phyloP scores from a whole-genome alignment of 768 basidiomycete genomes.

The Boletus sp. region DNA sequence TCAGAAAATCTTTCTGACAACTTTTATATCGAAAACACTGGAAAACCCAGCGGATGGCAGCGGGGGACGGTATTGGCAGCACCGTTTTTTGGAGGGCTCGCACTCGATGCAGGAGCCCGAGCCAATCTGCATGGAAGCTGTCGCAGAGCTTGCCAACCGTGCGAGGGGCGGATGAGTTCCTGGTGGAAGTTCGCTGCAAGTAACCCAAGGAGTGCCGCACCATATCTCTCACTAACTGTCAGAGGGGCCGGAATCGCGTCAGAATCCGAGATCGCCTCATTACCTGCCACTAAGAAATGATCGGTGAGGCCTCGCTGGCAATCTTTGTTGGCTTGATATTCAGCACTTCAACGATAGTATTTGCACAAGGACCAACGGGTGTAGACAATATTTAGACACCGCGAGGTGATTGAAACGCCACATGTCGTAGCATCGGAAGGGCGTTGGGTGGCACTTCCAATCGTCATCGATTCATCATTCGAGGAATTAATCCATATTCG shows the following conservation, averaged over 20 bases:
- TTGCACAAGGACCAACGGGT: no score
- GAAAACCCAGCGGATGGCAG: neutral
- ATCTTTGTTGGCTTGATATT: no score
- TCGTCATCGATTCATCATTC: neutral
- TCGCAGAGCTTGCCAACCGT: neutral
- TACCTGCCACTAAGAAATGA: neutral
- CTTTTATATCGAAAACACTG: constrained; percentile 1
- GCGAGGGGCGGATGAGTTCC: neutral
- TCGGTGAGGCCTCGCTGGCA: no score
- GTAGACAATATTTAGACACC: neutral
- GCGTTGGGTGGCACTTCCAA: neutral
- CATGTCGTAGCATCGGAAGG: neutral
- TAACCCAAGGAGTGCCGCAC: no score
- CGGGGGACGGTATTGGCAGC: no score
- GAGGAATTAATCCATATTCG: neutral
- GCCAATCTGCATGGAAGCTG: neutral
- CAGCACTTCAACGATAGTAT: no score
- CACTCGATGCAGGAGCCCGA: neutral
- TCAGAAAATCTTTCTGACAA: neutral
- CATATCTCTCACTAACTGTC: neutral
- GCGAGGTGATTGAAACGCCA: neutral
- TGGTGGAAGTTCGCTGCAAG: neutral
- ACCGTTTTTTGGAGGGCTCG: neutral
- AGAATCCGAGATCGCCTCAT: no score
- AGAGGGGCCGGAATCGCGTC: no score